Percentiles rank a stretch among this genome's conserved stretches.
phyloP scores from a whole-genome alignment of 768 basidiomycete genomes.

The Trametes punicea region DNA sequence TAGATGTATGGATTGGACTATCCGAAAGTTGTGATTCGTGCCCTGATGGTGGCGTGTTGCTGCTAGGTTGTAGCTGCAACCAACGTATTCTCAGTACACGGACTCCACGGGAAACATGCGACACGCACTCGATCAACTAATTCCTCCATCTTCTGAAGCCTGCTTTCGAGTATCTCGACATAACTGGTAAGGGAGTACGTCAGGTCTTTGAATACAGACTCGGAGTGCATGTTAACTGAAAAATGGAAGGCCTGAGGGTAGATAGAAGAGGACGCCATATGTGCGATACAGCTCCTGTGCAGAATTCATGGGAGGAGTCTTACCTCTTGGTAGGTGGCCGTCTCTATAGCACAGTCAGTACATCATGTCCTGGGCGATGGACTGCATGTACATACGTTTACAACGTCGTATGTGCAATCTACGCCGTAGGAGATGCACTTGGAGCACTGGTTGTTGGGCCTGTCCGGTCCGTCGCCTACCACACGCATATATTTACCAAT shows the following conservation, averaged over 20 bases:
- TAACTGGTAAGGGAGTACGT: slow-evolving; percentile 12
- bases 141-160: slow-evolving; percentile 24
- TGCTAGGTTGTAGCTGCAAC: background rate
- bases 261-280: background rate
- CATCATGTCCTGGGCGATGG: background rate
- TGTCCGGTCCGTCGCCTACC: slow-evolving; percentile 18
- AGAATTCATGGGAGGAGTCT: too few relatives aligned
- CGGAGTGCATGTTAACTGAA: slow-evolving; percentile 9
- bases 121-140: slow-evolving; percentile 19
- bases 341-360: background rate
- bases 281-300: too few relatives aligned
- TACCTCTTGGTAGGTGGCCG: slow-evolving; percentile 16
- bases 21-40: background rate
- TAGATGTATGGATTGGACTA: background rate
- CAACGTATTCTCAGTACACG: slow-evolving; percentile 1
- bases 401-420: slow-evolving; percentile 14
- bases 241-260: background rate
- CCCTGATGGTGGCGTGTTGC: background rate
- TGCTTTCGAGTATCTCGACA: slow-evolving; percentile 21
- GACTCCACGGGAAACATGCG: background rate
- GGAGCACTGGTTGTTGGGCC: slow-evolving; percentile 9
- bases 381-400: background rate
- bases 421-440: slow-evolving; percentile 12
- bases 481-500: background rate
- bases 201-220: background rate